Evolutionary conservation across 176 grass and related monocot genomes (phyloP), one percentile per base, ranked within the genome.

Genomic region (Rhynchospora tenuis): DNA sequence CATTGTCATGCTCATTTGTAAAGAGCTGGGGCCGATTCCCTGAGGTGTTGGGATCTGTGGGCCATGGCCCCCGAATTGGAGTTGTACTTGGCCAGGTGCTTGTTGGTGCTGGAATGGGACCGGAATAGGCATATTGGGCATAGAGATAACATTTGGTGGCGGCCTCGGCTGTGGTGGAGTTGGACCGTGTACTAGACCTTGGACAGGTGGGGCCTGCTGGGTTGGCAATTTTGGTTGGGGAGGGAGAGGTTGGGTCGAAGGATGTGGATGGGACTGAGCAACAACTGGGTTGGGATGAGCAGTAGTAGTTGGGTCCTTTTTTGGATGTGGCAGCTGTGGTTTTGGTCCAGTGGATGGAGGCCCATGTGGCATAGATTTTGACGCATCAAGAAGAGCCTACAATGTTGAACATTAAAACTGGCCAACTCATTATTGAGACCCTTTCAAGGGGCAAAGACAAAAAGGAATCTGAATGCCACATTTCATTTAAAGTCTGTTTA

Each of bases 1-100:
- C 28, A 90, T 11, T 75, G 79, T 84, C 83, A 99, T 93, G 16
- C 89, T 11, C 93, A 99, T 91, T 86, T 93, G 96, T 61, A 93
- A 66, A 59, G 96, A 92, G 75, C 83, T 95, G 17, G 96, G 60
- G 15, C 83, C 70, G 9, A 90, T 75, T 7, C 89, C 89, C 69
- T 93, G 96, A 59, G 85, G 46, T 6, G 73, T 77, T 10, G 88
- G 90, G 65, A 95, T 87, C 73, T 87, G 88, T 14, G 87, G 57
- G 72, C 74, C 86, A 3, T 83, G 85, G 0, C 73, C 88, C 61
- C 90, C 87, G 55, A 90, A 92, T 86, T 95, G 93, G 47, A 95
- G 50, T 79, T 86, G 90, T 54, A 77, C 50, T 9, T 24, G 50
- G 17, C 23, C 4, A 70, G 86, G 83, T 51, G 84, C 79, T 56